A percentile compares a stretch with the other conserved stretches of the same genome.
These are phyloP conservation scores for Ganoderma lingzhi DNA, from an alignment of 1,284 basidiomycete species.

Conservation along the genomic window DNA sequence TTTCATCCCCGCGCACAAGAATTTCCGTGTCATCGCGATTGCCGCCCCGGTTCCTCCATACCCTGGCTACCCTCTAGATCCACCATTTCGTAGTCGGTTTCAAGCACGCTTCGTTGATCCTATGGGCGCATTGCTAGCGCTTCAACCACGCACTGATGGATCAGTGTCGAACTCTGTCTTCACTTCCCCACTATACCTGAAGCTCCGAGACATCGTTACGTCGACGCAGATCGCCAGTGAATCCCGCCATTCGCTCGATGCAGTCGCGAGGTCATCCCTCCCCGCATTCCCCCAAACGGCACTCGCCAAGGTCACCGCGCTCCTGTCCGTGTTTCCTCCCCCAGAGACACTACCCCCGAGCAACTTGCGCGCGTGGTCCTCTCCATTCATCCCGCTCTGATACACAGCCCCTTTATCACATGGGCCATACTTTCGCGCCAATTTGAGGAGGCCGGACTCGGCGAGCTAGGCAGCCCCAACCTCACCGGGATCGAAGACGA, in stretches of 20 bases:
- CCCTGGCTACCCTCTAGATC: constrained; percentile 70
- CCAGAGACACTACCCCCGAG: constrained; percentile 46
- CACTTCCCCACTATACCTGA: constrained; percentile 44
- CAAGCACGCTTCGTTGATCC: constrained; percentile 74
- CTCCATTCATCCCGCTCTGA: constrained; percentile 62
- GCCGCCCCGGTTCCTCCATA: constrained; percentile 73
- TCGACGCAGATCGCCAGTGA: constrained; percentile 69
- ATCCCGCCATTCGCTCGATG: constrained; percentile 57
- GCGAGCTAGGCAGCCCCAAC: constrained; percentile 58
- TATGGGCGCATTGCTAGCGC: constrained; percentile 58
- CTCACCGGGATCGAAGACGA: constrained; percentile 48
- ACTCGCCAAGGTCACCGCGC: constrained; percentile 54
- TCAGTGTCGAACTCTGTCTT: constrained; percentile 13
- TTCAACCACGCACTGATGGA: constrained; percentile 36
- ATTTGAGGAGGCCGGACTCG: constrained; percentile 59
- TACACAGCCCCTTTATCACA: constrained; percentile 61
- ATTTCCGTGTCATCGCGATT: constrained; percentile 71
- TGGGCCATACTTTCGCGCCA: constrained; percentile 68
- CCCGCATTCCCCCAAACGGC: constrained; percentile 72
- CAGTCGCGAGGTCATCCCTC: constrained; percentile 57
- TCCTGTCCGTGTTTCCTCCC: constrained; percentile 57
- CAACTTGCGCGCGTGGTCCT: constrained; percentile 62
- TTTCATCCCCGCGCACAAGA: constrained; percentile 68
- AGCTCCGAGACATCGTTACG: constrained; percentile 62
- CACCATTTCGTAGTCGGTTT: constrained; percentile 73